These are phyloP conservation scores for Hyphopichia homilentoma DNA, from an alignment of 805 yeast species.

Conservation along the genomic window DNA sequence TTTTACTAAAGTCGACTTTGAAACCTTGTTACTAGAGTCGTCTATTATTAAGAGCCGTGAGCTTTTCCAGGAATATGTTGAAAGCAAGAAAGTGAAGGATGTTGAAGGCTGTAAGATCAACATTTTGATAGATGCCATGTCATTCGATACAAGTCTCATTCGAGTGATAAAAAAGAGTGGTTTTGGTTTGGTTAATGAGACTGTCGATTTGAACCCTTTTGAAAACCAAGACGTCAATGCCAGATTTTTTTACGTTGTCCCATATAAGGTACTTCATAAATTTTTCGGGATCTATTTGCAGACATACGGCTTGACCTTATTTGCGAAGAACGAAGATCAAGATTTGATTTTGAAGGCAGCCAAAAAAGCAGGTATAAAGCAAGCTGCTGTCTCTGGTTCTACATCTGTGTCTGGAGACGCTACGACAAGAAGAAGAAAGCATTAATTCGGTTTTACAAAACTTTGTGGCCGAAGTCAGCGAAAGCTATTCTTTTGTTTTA, in stretches of 20 bases:
- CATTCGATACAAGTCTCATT: conserved; percentile 45
- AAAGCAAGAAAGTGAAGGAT: conserved; percentile 22
- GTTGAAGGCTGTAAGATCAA: conserved; percentile 29
- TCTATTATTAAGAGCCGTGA: conserved; percentile 45
- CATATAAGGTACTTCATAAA: conserved; percentile 9
- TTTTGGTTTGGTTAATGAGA: conserved; percentile 34
- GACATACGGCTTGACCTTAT: conserved; percentile 24
- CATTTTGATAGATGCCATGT: conserved; percentile 46
- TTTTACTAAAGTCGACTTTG: conserved; percentile 59
- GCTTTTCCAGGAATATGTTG: conserved; percentile 28
- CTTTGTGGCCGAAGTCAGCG: too few species aligned
- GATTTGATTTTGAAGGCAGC: conserved; percentile 11
- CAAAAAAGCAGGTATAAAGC: too few species aligned
- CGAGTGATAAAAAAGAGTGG: conserved; percentile 37
- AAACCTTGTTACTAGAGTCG: conserved; percentile 63
- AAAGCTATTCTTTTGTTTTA: too few species aligned
- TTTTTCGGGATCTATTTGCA: conserved; percentile 23
- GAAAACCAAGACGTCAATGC: conserved; percentile 8
- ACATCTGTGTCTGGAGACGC: neutral
- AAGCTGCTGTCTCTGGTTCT: conserved; percentile 1
- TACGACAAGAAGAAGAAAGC: neutral
- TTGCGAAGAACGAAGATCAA: conserved; percentile 16
- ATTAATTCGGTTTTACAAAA: too few species aligned
- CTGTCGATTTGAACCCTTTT: conserved; percentile 28
- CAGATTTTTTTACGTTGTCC: neutral